A percentile compares a stretch with the other conserved stretches of the same genome.
phyloP scores from a whole-genome alignment of 257 asterid species.

The Solanum habrochaites region DNA sequence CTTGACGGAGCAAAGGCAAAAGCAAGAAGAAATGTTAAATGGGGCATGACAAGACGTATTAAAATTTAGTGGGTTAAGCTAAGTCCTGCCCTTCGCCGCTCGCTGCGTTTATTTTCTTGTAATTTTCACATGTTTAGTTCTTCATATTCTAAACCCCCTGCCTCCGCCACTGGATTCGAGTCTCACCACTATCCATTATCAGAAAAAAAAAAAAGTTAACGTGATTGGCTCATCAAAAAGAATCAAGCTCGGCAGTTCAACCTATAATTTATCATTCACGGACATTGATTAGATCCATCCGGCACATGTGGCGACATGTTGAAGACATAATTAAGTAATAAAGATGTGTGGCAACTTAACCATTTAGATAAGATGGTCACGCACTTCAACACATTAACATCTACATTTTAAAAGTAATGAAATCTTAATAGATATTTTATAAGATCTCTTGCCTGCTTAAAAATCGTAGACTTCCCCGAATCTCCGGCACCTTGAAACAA shows the following conservation, averaged over 20 bases:
- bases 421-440: neutral
- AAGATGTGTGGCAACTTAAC: neutral
- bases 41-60: neutral
- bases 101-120: neutral
- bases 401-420: neutral
- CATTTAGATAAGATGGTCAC: neutral
- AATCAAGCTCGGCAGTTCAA: neutral
- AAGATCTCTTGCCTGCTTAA: constrained; percentile 81
- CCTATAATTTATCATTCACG: neutral
- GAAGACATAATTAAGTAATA: neutral
- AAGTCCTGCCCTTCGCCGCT: neutral
- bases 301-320: neutral
- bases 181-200: neutral
- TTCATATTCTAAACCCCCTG: neutral
- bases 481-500: constrained; percentile 75
- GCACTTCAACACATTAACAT: neutral
- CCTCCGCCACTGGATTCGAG: neutral
- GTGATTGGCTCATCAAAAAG: neutral
- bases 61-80: neutral
- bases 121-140: neutral
- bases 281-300: neutral
- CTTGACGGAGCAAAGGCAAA: neutral
- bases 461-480: constrained; percentile 98
- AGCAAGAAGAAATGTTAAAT: neutral
- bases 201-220: neutral